Evolutionary conservation across 2,329 filamentous ascomycete species (phyloP), one percentile per base, ranked within the genome.

Genomic region (Herpotrichia juniperi): DNA sequence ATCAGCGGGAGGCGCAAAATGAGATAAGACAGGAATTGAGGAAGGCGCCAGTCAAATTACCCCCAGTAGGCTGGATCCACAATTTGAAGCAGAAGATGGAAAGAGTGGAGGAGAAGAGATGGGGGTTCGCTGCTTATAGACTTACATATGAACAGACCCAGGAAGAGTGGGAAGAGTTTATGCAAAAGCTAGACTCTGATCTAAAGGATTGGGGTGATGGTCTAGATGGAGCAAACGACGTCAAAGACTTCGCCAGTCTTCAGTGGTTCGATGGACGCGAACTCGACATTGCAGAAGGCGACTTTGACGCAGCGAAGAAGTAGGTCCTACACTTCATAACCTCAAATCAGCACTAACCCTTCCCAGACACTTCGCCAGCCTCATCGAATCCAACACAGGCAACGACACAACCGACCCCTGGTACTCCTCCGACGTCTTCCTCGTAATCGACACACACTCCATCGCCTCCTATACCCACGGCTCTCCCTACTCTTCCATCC

Each of bases 121-220:
- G 59, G 57, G 62, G 60, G 2, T 65, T 61, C 22, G 59, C 61
- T 0, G 54, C 48, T 31, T 65, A 65, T 39, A 53, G 61, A 10
- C 45, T 65, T 2, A 62, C 60, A 1, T 63, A 65, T 35, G 30
- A 44, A 3, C 46, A 63, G 21, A 59, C 45, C 0, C 47, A 58
- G 12, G 48, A 51, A 11, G 55, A 65, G 50, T 65, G 62, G 62
- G 31, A 46, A 7, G 16, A 32, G 1, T 62, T 65, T 24, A 35
- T 44, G 22, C 34, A 31, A 4, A 63, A 58, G 30, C 37, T 65
- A 11, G 42, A 48, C 10, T 40, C 32, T 10, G 62, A 62, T 30
- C 12, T 57, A 2, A 42, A 24, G 16, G 48, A 50, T 16, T 53
- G 58, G 6, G 57, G 58, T 2, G 22, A 47, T 7, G 61, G 61